A percentile compares a stretch with the other conserved stretches of the same genome.
Evolutionary conservation across 2,329 filamentous ascomycete species (phyloP).

Genomic region (Aspergillus terreus): DNA sequence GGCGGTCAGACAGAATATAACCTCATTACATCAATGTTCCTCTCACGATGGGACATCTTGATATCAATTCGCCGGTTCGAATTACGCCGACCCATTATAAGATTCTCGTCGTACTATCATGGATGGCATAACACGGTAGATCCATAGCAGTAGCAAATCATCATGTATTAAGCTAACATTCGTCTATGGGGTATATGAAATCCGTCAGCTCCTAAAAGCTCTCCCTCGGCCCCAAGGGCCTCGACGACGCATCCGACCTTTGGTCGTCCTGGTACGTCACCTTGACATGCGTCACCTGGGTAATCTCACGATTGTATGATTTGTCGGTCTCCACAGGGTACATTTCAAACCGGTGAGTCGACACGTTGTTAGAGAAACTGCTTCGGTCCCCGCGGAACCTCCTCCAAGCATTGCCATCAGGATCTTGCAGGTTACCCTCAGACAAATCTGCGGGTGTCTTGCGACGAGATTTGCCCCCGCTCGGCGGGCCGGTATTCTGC

Average conservation of each 20-base stretch:
- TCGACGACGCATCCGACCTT: constrained; percentile 4
- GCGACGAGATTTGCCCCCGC: background rate
- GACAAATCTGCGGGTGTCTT: background rate
- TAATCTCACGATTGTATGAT: background rate
- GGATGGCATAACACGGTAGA: too few species aligned
- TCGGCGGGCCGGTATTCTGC: background rate
- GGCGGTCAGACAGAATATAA: too few species aligned
- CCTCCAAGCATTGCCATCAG: background rate
- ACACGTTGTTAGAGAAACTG: constrained; percentile 2
- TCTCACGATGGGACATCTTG: too few species aligned
- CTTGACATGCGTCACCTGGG: background rate
- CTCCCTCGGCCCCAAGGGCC: background rate
- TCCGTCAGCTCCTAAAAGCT: background rate
- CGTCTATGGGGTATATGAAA: too few species aligned
- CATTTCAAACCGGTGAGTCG: constrained; percentile 2
- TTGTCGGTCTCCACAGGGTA: background rate
- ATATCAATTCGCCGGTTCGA: too few species aligned
- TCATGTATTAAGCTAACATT: too few species aligned
- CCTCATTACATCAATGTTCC: too few species aligned
- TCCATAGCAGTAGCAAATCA: too few species aligned
- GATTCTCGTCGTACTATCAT: too few species aligned
- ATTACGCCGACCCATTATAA: too few species aligned
- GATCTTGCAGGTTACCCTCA: background rate
- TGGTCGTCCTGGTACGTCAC: constrained; percentile 6
- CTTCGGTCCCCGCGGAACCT: background rate